phyloP scores from a whole-genome alignment of 2,329 filamentous ascomycete species.

The Sporothrix dimorphospora region DNA sequence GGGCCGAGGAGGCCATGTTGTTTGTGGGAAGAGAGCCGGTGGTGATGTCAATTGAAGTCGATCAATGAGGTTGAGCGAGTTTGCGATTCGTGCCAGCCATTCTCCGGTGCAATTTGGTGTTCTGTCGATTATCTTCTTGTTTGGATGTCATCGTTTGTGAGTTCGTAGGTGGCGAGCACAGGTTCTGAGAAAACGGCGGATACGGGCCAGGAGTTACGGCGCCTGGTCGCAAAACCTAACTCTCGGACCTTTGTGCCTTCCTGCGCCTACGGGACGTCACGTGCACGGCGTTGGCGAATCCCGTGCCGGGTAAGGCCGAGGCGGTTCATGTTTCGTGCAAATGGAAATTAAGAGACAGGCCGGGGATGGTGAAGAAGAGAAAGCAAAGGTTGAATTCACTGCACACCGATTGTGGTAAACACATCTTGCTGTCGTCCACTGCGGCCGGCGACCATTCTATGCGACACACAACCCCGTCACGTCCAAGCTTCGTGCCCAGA shows the following conservation, averaged over 20 bases:
- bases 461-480: no score
- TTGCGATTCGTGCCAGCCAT: neutral
- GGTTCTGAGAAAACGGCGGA: neutral
- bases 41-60: neutral
- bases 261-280: neutral
- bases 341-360: no score
- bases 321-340: no score
- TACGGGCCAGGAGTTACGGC: conserved; percentile 1
- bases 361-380: no score
- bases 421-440: no score
- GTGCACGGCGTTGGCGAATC: neutral
- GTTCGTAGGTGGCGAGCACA: neutral
- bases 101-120: neutral
- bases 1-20: neutral
- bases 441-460: no score
- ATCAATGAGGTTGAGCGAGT: neutral
- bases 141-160: neutral
- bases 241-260: neutral
- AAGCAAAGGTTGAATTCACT: no score
- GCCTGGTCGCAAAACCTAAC: neutral
- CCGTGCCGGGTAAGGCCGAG: conserved; percentile 2
- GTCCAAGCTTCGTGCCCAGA: neutral
- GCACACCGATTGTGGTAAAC: no score
- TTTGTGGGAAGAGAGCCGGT: neutral
- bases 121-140: no score